These are phyloP conservation scores for Leersia perrieri DNA, from an alignment of 176 grass and related monocot species.

Conservation along the genomic window DNA sequence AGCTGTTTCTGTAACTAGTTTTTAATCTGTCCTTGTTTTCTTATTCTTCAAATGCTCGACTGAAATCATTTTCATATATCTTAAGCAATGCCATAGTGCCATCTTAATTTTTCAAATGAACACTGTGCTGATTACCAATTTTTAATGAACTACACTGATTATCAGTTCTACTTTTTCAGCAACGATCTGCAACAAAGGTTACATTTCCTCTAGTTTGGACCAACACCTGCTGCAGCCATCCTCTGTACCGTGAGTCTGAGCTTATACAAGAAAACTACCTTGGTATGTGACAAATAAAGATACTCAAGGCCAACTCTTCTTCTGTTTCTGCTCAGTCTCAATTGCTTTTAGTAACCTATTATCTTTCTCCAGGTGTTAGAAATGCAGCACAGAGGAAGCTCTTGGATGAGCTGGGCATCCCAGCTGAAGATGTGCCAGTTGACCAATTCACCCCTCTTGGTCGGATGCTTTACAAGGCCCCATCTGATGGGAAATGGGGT, in stretches of 20 bases:
- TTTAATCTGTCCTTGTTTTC: neutral
- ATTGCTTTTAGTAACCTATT: neutral
- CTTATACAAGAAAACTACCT: slow-evolving; percentile 85
- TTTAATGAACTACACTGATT: neutral
- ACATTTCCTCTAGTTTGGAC: slow-evolving; percentile 98
- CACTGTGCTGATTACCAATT: slow-evolving; percentile 4
- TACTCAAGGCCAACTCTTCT: neutral
- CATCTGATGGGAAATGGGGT: slow-evolving; percentile 94
- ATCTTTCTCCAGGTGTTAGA: slow-evolving; percentile 60
- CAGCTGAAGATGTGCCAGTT: slow-evolving; percentile 69
- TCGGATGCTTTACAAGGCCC: slow-evolving; percentile 93
- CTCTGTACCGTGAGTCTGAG: slow-evolving; percentile 92
- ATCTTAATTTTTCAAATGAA: neutral
- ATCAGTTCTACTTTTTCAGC: slow-evolving; percentile 46
- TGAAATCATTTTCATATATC: neutral
- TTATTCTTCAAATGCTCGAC: neutral
- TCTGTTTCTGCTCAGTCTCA: neutral
- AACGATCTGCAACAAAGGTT: slow-evolving; percentile 91
- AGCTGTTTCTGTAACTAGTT: neutral
- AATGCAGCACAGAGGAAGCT: slow-evolving; percentile 96
- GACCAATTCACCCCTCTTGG: slow-evolving; percentile 84
- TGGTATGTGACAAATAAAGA: slow-evolving; percentile 39
- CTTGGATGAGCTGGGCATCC: slow-evolving; percentile 85
- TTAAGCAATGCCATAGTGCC: neutral
- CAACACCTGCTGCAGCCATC: slow-evolving; percentile 98